Evolutionary conservation across 306 rosid species (phyloP).

Genomic region (Datisca glomerata): DNA sequence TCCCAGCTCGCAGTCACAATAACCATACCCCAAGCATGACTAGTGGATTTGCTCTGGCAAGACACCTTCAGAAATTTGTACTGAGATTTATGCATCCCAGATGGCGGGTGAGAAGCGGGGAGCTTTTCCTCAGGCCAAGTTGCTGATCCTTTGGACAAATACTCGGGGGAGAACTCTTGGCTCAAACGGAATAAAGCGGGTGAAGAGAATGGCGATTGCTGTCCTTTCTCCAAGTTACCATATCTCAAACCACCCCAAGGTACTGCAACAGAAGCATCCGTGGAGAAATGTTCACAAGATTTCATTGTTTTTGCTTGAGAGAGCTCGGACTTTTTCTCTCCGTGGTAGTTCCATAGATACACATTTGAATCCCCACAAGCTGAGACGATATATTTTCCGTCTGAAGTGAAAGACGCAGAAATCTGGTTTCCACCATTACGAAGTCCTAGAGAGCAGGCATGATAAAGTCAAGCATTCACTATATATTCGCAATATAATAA

Average conservation of each 20-base stretch:
- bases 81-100: conserved; percentile 47
- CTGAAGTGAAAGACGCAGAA: conserved; percentile 64
- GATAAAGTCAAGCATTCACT: not conserved
- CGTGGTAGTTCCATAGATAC: conserved; percentile 50
- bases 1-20: conserved; percentile 77
- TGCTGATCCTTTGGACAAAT: conserved; percentile 50
- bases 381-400: conserved; percentile 72
- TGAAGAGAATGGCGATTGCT: conserved; percentile 31
- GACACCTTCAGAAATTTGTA: conserved; percentile 63
- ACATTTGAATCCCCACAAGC: conserved; percentile 65
- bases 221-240: conserved; percentile 9
- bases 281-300: conserved; percentile 65
- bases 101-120: conserved; percentile 25
- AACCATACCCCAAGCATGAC: conserved; percentile 66
- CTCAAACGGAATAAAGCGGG: conserved; percentile 29
- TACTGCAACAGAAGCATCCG: conserved; percentile 51
- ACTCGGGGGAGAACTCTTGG: conserved; percentile 47
- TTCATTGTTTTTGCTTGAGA: conserved; percentile 36
- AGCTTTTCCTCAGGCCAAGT: conserved; percentile 80
- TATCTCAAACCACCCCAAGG: conserved; percentile 70
- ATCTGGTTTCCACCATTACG: conserved; percentile 49
- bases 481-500: no score
- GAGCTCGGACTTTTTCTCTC: conserved; percentile 34
- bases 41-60: conserved; percentile 51
- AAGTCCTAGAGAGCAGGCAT: conserved; percentile 30